phyloP scores from a whole-genome alignment of 345 rosid genomes.

The Viola odorata region DNA sequence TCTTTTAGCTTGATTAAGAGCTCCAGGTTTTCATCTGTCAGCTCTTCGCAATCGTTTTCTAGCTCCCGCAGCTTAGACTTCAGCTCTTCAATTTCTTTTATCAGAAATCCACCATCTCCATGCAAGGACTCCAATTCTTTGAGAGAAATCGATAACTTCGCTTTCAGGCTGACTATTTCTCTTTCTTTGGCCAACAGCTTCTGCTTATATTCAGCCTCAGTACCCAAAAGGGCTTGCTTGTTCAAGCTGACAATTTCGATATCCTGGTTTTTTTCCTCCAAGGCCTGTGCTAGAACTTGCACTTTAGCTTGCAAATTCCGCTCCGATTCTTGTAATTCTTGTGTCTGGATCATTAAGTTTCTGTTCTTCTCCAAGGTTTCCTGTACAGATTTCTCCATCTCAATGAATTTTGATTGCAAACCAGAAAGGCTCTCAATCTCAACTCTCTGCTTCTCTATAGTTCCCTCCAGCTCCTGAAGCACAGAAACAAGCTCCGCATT shows the following conservation, averaged over 20 bases:
- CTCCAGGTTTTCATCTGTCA: conserved; percentile 57
- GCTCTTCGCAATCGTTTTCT: conserved; percentile 54
- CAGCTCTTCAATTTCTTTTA: conserved; percentile 34
- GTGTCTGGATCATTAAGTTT: conserved; percentile 19
- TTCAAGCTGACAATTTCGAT: conserved; percentile 10
- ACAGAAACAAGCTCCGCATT: conserved; percentile 51
- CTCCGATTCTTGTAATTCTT: conserved; percentile 33
- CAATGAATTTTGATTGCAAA: conserved; percentile 22
- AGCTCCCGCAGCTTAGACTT: conserved; percentile 45
- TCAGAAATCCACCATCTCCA: conserved; percentile 13
- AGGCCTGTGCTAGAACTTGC: conserved; percentile 30
- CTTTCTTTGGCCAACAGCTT: conserved; percentile 32
- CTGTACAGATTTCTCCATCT: conserved; percentile 26
- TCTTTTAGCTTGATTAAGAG: conserved; percentile 42
- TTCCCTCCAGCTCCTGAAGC: conserved; percentile 55
- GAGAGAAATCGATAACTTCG: conserved; percentile 20
- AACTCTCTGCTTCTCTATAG: conserved; percentile 39
- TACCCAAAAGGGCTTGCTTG: conserved; percentile 5
- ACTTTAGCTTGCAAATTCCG: conserved; percentile 29
- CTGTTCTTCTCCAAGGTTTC: conserved; percentile 24
- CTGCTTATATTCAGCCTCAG: conserved; percentile 19
- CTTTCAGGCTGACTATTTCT: conserved; percentile 31
- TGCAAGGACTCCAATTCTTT: conserved; percentile 9
- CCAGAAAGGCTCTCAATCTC: conserved; percentile 32
- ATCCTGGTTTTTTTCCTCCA: conserved; percentile 15